phyloP scores from a whole-genome alignment of 345 rosid genomes.

The Balakata baccata region DNA sequence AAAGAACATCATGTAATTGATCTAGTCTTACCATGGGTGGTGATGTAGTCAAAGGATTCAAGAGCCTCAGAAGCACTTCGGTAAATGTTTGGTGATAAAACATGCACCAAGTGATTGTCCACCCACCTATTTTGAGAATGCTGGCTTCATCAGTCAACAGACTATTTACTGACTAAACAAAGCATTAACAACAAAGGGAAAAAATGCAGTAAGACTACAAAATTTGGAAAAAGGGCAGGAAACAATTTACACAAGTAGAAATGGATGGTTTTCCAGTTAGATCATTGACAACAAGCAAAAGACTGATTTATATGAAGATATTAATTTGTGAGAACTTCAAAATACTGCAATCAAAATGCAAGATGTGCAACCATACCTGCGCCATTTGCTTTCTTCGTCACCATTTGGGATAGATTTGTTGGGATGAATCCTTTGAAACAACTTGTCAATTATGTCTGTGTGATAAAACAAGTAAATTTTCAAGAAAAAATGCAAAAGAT shows the following conservation, averaged over 20 bases:
- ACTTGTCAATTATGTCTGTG: constrained; percentile 62
- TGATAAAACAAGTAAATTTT: constrained; percentile 13
- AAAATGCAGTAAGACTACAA: background rate
- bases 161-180: background rate
- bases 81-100: constrained; percentile 88
- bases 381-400: constrained; percentile 83
- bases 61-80: constrained; percentile 76
- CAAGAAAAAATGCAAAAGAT: background rate
- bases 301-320: background rate
- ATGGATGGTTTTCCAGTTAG: background rate
- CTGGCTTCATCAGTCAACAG: constrained; percentile 12
- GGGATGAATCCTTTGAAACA: constrained; percentile 62
- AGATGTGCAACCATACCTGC: constrained; percentile 41
- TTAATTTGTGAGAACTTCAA: background rate
- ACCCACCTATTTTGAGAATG: constrained; percentile 64
- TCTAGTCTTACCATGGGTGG: constrained; percentile 60
- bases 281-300: background rate
- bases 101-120: constrained; percentile 85
- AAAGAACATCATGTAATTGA: background rate
- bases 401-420: constrained; percentile 30
- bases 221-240: background rate
- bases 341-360: background rate
- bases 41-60: constrained; percentile 86
- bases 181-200: background rate
- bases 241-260: background rate